Base-by-base conservation (phyloP, 202 grass and related monocot species). In the Brachypodium distachyon region DNA sequence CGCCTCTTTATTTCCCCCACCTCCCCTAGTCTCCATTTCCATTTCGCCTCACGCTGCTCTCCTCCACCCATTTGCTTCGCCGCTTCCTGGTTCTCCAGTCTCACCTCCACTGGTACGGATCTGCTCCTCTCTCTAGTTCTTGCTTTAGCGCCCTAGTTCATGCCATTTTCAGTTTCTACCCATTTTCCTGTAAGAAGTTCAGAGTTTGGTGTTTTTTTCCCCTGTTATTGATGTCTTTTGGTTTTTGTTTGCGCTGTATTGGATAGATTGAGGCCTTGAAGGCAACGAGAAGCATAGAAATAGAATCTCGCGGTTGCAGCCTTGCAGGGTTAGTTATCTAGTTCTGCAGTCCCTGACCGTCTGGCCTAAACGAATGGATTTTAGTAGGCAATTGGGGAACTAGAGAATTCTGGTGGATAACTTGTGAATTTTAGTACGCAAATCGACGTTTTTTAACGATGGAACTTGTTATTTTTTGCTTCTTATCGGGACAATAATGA, bases 1-100 rank as follows among this genome's bases (percentile, higher is more conserved):
- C 81, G 79, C 38, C 60, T 78, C 78, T 65, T 77, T 78, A 59
- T 64, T 72, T 67, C 40, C 66, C 67, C 66, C 67, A 19, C 84
- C 21, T 63, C 63, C 41, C 65, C 25, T 47, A 23, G 18, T 48
- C 17, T 87, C 57, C 51, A 65, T 77, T 34, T n/a, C 61, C 80
- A 36, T 52, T 54, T 31, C 80, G 42, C 44, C 38, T 47, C 64
- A 42, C n/a, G n/a, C 72, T 55, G 22, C 33, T 70, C 86, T 84
- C 75, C 63, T 46, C 62, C 74, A 54, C 74, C 27, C 65, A 21
- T 84, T 71, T 64, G 81, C 72, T 31, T 71, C 70, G 62, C 50
- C 76, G 73, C 62, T 55, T 18, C 76, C 68, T 19, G 38, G 10
- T 44, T 55, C 80, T 65, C 37, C 71, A 55, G 19, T 39, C 76